A percentile compares a stretch with the other conserved stretches of the same genome.
These are phyloP conservation scores for Pseudogymnoascus sp. DNA, from an alignment of 2,329 filamentous ascomycete species.

Conservation along the genomic window DNA sequence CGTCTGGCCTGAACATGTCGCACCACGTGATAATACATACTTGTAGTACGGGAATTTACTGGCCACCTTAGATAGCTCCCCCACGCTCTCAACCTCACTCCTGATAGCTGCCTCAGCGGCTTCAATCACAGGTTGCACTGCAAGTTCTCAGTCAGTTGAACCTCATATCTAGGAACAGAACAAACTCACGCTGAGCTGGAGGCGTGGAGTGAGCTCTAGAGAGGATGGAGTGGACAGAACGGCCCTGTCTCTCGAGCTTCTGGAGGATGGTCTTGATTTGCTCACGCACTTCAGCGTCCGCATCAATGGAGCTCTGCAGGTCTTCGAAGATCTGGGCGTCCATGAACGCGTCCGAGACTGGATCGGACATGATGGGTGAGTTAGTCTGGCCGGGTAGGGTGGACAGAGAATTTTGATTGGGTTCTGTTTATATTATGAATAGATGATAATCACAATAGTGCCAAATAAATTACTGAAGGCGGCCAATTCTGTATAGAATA, in stretches of 20 bases:
- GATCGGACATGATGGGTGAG: not conserved
- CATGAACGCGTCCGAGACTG: constrained; percentile 18
- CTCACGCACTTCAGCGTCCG: constrained; percentile 77
- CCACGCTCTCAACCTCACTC: constrained; percentile 65
- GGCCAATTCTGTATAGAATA: not conserved
- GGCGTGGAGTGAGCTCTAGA: constrained; percentile 87
- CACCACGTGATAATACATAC: constrained; percentile 38
- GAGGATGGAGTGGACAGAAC: constrained; percentile 73
- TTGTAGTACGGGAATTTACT: constrained; percentile 95
- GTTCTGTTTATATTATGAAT: not conserved
- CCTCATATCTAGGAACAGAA: not conserved
- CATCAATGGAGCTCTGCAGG: constrained; percentile 83
- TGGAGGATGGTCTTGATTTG: constrained; percentile 76
- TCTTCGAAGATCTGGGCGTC: constrained; percentile 80
- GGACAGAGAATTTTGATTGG: not conserved
- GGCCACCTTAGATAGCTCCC: constrained; percentile 64
- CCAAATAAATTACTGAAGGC: not conserved
- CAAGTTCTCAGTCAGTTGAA: not conserved
- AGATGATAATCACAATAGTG: not conserved
- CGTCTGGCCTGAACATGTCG: not conserved
- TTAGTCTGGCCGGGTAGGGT: not conserved
- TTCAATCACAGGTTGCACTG: constrained; percentile 63
- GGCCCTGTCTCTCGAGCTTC: constrained; percentile 74
- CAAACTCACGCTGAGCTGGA: constrained; percentile 49
- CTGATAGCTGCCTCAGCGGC: constrained; percentile 65